Evolutionary conservation across 2,329 filamentous ascomycete genomes (phyloP).

Genomic region (Acarospora socialis): DNA sequence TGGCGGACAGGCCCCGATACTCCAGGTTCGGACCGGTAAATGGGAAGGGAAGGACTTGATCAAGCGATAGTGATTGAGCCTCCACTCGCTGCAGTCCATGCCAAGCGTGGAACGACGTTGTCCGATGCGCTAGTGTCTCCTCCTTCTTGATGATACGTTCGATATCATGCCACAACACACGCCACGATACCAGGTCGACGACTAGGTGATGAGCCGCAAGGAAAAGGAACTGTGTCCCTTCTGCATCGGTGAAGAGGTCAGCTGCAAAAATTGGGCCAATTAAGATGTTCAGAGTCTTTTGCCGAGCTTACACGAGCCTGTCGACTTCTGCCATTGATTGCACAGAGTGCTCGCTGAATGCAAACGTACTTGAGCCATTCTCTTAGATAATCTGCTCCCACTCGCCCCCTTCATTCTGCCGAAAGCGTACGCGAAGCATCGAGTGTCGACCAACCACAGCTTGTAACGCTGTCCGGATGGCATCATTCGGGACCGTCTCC

Average conservation of each 20-base stretch:
- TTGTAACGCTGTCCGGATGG: constrained; percentile 19
- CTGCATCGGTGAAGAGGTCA: constrained; percentile 23
- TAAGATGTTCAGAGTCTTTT: constrained; percentile 21
- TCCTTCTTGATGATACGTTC: constrained; percentile 15
- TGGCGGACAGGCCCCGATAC: constrained; percentile 26
- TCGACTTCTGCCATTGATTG: constrained; percentile 15
- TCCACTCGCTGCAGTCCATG: constrained; percentile 20
- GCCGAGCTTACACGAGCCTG: constrained; percentile 18
- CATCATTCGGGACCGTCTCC: constrained; percentile 6
- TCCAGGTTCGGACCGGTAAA: constrained; percentile 18
- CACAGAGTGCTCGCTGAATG: constrained; percentile 10
- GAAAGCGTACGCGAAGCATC: constrained; percentile 27
- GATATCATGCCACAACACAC: constrained; percentile 25
- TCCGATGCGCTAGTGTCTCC: constrained; percentile 13
- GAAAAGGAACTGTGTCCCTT: constrained; percentile 17
- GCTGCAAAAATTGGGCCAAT: constrained; percentile 18
- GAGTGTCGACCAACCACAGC: constrained; percentile 23
- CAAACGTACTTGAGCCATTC: constrained; percentile 16
- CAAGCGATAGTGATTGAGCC: constrained; percentile 16
- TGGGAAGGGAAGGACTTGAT: constrained; percentile 18
- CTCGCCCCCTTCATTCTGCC: constrained; percentile 14
- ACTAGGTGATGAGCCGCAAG: constrained; percentile 24
- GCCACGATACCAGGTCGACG: constrained; percentile 24
- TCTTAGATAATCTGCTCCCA: constrained; percentile 24
- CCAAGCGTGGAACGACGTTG: constrained; percentile 26